A percentile compares a stretch with the other conserved stretches of the same genome.
These are phyloP conservation scores for Emergomyces pasteurianus DNA, from an alignment of 2,329 filamentous ascomycete species.

Conservation along the genomic window DNA sequence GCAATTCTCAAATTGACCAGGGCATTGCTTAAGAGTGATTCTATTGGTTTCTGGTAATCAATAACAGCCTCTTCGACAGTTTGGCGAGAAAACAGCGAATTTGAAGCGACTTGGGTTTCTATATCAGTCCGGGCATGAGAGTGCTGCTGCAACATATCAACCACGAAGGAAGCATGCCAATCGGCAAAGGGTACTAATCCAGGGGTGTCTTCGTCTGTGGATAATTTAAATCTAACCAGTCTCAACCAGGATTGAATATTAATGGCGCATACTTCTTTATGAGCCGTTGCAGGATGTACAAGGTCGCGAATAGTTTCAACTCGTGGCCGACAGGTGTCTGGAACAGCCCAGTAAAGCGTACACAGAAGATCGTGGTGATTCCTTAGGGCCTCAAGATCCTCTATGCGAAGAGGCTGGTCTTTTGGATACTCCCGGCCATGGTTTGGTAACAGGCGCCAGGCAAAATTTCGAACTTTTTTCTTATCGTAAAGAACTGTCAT, in stretches of 20 bases:
- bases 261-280: slow-evolving; percentile 47
- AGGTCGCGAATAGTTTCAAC: slow-evolving; percentile 41
- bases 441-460: slow-evolving; percentile 48
- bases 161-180: slow-evolving; percentile 45
- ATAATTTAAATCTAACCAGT: slow-evolving; percentile 45
- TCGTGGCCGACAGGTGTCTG: slow-evolving; percentile 41
- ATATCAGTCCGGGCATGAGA: slow-evolving; percentile 45
- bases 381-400: slow-evolving; percentile 45
- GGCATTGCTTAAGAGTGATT: slow-evolving; percentile 42
- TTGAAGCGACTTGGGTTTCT: slow-evolving; percentile 38
- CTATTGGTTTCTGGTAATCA: slow-evolving; percentile 46
- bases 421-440: slow-evolving; percentile 50
- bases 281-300: slow-evolving; percentile 45
- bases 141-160: slow-evolving; percentile 43
- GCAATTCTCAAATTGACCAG: slow-evolving; percentile 40
- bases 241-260: slow-evolving; percentile 48
- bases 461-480: slow-evolving; percentile 45
- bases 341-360: slow-evolving; percentile 47
- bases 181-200: slow-evolving; percentile 38
- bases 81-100: slow-evolving; percentile 31
- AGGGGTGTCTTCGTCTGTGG: slow-evolving; percentile 36
- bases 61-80: slow-evolving; percentile 41
- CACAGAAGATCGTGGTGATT: slow-evolving; percentile 52
- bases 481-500: slow-evolving; percentile 37
- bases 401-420: slow-evolving; percentile 40